Base-by-base conservation (phyloP, 1,284 basidiomycete genomes). In the Cryptococcus floricola region DNA sequence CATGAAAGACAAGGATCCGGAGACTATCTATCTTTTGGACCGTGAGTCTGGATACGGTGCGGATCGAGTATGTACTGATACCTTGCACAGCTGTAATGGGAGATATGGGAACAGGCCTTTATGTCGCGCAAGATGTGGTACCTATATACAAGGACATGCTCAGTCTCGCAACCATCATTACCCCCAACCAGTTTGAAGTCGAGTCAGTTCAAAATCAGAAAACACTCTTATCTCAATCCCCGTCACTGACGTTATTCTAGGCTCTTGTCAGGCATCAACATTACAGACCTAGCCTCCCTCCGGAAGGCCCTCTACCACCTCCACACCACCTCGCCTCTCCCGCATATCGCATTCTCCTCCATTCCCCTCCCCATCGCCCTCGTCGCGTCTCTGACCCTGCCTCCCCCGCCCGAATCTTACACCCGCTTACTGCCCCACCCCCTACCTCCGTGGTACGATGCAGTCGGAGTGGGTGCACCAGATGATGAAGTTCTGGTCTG, bases 151-250 rank as follows among this genome's bases (percentile, higher is more conserved):
- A 86, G 51, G 66, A 73, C 18, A 84, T 98, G 77, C 81, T 99
- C 2, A 81, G 83, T 16, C 78, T 87, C 23, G 87, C 94, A 1
- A 91, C 89, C 0, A 87, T 98, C 55, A 95, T 97, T 62, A 94
- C 95, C 0, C 95, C 95, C 0, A 99, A 99, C 73, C 96, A 94
- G 83, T 99, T 95, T 64, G 96, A 99, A 79, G 89, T 89, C 54
- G 93, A 98, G 91, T 94, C 71, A 74, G 87, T 81, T 6, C 14
- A 9, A 25, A 2, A 19, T 46, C 12, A 34, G 2, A 23, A 23
- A 23, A 23, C 23, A 23, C 23, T 47, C 8, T 18, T 3, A 25
- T 42, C 38, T 45, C 48, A n/a, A 18, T 31, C 23, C 50, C 18
- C 9, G 10, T 18, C 18, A 27, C 28, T 27, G 16, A 5, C 19